phyloP scores from a whole-genome alignment of 2,329 filamentous ascomycete genomes.

The Rhynchosporium graminicola region DNA sequence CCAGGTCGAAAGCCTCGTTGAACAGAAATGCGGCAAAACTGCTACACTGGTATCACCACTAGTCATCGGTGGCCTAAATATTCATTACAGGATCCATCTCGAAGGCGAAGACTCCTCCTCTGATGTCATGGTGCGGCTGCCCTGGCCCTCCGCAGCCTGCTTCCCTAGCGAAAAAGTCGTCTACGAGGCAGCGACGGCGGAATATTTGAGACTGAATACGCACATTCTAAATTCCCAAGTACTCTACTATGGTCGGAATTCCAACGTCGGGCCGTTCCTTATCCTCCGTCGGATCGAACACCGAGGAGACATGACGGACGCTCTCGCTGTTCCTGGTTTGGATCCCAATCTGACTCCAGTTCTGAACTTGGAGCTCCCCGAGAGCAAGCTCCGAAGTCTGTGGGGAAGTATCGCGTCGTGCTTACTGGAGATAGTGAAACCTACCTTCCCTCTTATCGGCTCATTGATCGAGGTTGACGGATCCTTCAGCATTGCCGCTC shows the following conservation, averaged over 20 bases:
- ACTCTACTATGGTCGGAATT: constrained; percentile 23
- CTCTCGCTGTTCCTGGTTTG: constrained; percentile 37
- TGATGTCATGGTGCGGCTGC: constrained; percentile 20
- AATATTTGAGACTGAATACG: constrained; percentile 22
- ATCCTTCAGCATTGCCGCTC: not conserved
- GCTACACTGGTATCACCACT: constrained; percentile 26
- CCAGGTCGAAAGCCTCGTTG: constrained; percentile 19
- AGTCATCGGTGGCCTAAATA: constrained; percentile 30
- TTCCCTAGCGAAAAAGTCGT: constrained; percentile 28
- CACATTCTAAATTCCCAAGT: constrained; percentile 23
- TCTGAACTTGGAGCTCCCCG: constrained; percentile 34
- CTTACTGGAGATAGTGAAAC: not conserved
- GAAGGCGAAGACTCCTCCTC: constrained; percentile 16
- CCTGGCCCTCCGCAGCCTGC: constrained; percentile 17
- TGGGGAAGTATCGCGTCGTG: not conserved
- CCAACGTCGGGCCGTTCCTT: constrained; percentile 26
- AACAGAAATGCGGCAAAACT: constrained; percentile 22
- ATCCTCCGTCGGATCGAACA: constrained; percentile 25
- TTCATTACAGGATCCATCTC: constrained; percentile 26
- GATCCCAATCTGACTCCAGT: constrained; percentile 38
- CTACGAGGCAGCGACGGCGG: constrained; percentile 21
- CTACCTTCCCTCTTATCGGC: constrained; percentile 3
- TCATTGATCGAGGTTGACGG: constrained; percentile 2
- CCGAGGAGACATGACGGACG: constrained; percentile 40
- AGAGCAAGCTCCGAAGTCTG: constrained; percentile 8